Evolutionary conservation across 768 basidiomycete genomes (phyloP), one percentile per base, ranked within the genome.

Genomic region (Russula abietina): DNA sequence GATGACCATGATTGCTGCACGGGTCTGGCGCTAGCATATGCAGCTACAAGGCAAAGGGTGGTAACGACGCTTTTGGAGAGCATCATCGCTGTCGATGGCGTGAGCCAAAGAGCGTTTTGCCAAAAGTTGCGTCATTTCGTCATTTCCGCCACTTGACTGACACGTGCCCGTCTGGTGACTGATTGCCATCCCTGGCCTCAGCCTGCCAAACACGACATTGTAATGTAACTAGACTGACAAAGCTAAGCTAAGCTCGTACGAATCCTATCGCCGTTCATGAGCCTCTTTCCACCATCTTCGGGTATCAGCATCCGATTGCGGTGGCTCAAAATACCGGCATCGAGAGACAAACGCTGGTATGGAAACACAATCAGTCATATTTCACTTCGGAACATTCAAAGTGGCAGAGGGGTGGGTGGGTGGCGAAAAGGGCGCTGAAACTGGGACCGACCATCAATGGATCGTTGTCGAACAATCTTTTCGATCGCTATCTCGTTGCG

Each of bases 271-370:
- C 48, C 61, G 53, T 17, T 41, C 48, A 19, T 67, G 71, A 30
- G 73, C 77, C 59, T 72, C 68, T 41, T 84, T 77, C 85, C 84
- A 87, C 75, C 82, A 77, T 70, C 77, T 76, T 45, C 78, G 79
- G 6, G 80, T 79, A 64, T 88, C 86, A 43, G 67, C 73, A 69
- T 88, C 86, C 17, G 80, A 77, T 60, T 71, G 48, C 56, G 89
- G 86, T 8, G 89, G 88, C 55, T 79, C 76, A 72, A 91, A 93
- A 72, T 87, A 91, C 70, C 81, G 83, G 76, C 91, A 93, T 55
- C 89, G 86, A 50, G 87, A 81, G 62, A 80, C 80, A 72, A 93
- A 93, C 36, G 88, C 91, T 93, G 72, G 46, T 38, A 57, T 55
- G 60, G 46, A 62, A 39, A 39, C 38, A 50, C 53, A 28, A 30